Conservation (phyloP, 106 monocot species). For the Iris macrosiphon region DNA sequence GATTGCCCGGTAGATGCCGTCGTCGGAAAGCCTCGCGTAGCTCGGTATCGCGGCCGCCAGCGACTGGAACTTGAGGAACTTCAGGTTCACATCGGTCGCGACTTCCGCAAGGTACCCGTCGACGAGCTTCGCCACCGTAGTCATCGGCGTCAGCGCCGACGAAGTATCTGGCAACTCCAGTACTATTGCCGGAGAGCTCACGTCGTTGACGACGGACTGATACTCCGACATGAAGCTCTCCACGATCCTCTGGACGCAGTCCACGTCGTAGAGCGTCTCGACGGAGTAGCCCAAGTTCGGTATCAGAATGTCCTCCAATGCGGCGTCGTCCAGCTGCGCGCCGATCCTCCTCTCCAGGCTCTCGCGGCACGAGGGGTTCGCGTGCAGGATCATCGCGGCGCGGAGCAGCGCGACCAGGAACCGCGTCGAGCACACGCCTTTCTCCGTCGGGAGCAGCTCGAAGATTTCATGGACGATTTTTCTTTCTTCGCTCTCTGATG, state of each 20-base stretch:
- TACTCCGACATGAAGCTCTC: constrained; percentile 41
- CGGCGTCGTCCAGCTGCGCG: constrained; percentile 64
- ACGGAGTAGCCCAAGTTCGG: constrained; percentile 44
- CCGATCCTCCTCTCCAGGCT: constrained; percentile 64
- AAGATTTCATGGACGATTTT: constrained; percentile 40
- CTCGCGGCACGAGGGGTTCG: constrained; percentile 40
- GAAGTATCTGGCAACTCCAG: constrained; percentile 26
- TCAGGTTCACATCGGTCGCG: constrained; percentile 48
- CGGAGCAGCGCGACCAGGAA: constrained; percentile 60
- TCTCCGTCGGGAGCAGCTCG: constrained; percentile 42
- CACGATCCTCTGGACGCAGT: constrained; percentile 62
- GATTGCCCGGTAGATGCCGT: constrained; percentile 51
- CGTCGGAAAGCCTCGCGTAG: constrained; percentile 36
- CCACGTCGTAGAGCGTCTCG: constrained; percentile 69
- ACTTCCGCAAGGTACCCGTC: constrained; percentile 52
- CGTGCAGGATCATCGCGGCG: constrained; percentile 47
- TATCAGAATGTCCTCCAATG: constrained; percentile 64
- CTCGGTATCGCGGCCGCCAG: constrained; percentile 41
- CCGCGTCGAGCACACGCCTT: constrained; percentile 53
- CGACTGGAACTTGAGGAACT: constrained; percentile 39
- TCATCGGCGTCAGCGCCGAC: constrained; percentile 21
- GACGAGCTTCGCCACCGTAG: constrained; percentile 49
- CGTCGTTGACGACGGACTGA: not conserved
- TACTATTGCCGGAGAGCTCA: constrained; percentile 17
- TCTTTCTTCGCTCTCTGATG: constrained; percentile 44